Base-by-base conservation (phyloP, 306 rosid species). In the Lathyrus sativus region DNA sequence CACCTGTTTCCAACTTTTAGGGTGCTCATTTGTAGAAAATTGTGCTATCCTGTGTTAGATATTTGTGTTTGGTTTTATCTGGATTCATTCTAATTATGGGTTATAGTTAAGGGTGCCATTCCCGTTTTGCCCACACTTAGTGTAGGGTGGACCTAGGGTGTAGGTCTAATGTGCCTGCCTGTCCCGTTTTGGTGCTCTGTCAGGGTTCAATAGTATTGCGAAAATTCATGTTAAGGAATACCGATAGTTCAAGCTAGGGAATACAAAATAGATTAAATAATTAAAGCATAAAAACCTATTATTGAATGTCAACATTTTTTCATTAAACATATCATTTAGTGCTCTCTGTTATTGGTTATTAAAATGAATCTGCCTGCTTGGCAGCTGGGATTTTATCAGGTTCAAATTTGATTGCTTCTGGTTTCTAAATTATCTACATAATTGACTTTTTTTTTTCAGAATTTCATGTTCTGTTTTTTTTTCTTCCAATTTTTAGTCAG, bases 351-450 rank as follows among this genome's bases (percentile, higher is more conserved):
- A 57, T 24, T 38, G 6, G 26, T 68, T 53, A 57, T 29, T 8
- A 44, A 72, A 11, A 17, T 31, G 35, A 39, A 41, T 63, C 42
- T 33, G 44, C 28, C 46, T 19, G 46, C 58, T 58, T 41, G 65
- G 9, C 50, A 38, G 10, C 58, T 41, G 46, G 17, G 17, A 3
- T 29, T 42, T 67, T 38, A 11, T 48, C 37, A 53, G 61, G 48
- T 49, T 28, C 13, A 51, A 37, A 15, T 42, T 13, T 54, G 22
- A 48, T 33, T 65, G 7, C 31, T 56, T 51, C 33, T 28, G 58
- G 37, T 17, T 12, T 33, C 19, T 29, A 31, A 24, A 15, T 9
- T 49, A 3, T 22, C 15, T 62, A 38, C 38, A 6, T 15, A 11
- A 33, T 33, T 6, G 9, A 33, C 6, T 7, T 72, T 43, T 24